Conservation (phyloP, 805 yeast genomes). For the Candida hispaniensis region DNA sequence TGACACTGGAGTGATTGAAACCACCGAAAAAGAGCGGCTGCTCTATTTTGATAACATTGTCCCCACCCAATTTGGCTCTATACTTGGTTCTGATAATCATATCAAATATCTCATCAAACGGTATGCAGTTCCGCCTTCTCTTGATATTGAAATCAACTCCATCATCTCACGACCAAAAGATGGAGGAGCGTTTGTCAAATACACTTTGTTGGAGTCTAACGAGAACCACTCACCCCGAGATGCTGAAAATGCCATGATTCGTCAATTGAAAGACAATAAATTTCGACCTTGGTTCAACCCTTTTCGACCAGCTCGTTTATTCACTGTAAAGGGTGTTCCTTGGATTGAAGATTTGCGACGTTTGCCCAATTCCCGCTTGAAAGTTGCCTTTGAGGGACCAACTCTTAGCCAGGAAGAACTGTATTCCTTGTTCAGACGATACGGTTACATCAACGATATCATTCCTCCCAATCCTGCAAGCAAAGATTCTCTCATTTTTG, state of each 20-base stretch:
- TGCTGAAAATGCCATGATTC: slow-evolving; percentile 42
- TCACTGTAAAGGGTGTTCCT: slow-evolving; percentile 83
- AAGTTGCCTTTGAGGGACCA: slow-evolving; percentile 66
- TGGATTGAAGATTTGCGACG: slow-evolving; percentile 92
- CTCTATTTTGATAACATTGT: slow-evolving; percentile 46
- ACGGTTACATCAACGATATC: slow-evolving; percentile 75
- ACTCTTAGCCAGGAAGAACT: slow-evolving; percentile 68
- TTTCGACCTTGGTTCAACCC: slow-evolving; percentile 31
- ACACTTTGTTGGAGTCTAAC: slow-evolving; percentile 42
- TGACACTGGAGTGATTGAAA: slow-evolving; percentile 24
- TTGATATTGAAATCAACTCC: slow-evolving; percentile 39
- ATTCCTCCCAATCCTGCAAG: slow-evolving; percentile 39
- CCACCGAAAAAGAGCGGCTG: slow-evolving; percentile 25
- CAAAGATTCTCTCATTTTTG: slow-evolving; percentile 39
- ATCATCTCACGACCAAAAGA: slow-evolving; percentile 68
- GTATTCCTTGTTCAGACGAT: slow-evolving; percentile 72
- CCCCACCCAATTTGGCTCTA: slow-evolving; percentile 2
- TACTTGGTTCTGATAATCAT: slow-evolving; percentile 11
- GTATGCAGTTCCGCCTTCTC: slow-evolving; percentile 22
- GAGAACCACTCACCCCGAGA: slow-evolving; percentile 34
- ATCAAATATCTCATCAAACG: slow-evolving; percentile 18
- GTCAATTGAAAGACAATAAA: slow-evolving; percentile 28
- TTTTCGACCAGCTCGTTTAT: slow-evolving; percentile 41
- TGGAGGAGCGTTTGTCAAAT: slow-evolving; percentile 88
- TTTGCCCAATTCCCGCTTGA: slow-evolving; percentile 52